phyloP scores from a whole-genome alignment of 2,329 filamentous ascomycete genomes.

The Beauveria bassiana region DNA sequence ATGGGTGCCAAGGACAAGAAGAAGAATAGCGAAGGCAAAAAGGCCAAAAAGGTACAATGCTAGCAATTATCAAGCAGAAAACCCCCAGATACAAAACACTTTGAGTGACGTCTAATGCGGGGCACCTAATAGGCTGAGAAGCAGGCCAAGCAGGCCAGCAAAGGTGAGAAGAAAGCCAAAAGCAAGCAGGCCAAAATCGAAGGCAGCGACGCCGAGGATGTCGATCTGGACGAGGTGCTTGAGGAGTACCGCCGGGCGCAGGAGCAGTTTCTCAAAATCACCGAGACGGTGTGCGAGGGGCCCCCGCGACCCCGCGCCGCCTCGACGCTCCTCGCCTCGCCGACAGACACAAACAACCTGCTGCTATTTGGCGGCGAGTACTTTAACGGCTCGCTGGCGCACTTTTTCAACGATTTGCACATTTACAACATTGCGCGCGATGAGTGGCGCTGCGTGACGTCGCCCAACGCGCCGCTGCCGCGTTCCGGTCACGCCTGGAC shows the following conservation, averaged over 20 bases:
- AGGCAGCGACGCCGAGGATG: conserved; percentile 84
- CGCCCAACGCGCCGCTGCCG: conserved; percentile 84
- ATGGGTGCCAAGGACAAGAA: conserved; percentile 42
- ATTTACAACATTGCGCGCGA: conserved; percentile 73
- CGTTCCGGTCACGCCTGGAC: conserved; percentile 94
- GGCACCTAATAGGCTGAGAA: conserved; percentile 43
- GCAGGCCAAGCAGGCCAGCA: conserved; percentile 76
- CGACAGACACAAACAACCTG: conserved; percentile 77
- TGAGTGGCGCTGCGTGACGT: conserved; percentile 85
- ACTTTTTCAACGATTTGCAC: conserved; percentile 59
- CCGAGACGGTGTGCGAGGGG: conserved; percentile 62
- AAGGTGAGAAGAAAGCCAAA: conserved; percentile 80
- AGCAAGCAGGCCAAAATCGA: conserved; percentile 60
- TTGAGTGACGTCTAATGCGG: conserved; percentile 7
- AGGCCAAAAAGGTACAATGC: conserved; percentile 37
- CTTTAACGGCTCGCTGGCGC: conserved; percentile 83
- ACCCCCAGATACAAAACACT: background rate
- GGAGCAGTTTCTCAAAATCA: conserved; percentile 89
- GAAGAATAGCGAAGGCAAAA: conserved; percentile 40
- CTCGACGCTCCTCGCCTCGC: conserved; percentile 75
- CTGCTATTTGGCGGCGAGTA: conserved; percentile 93
- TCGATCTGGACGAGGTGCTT: conserved; percentile 87
- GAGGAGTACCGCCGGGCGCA: conserved; percentile 90
- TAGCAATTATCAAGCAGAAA: background rate
- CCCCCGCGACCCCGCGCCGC: conserved; percentile 75